Evolutionary conservation across 768 basidiomycete species (phyloP).

Genomic region (Mycena chlorophos): DNA sequence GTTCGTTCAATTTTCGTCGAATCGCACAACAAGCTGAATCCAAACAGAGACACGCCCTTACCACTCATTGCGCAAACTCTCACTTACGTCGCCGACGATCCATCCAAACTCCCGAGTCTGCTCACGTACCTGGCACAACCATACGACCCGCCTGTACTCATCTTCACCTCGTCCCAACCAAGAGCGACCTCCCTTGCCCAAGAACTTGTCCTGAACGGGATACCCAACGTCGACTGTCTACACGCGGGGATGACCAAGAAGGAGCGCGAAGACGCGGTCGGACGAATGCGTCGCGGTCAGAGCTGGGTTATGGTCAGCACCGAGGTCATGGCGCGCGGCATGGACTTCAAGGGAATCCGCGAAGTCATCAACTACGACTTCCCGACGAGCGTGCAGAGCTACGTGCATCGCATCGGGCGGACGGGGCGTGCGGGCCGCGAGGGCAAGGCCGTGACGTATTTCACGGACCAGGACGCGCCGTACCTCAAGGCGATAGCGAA

Average conservation of each 20-base stretch:
- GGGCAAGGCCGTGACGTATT: conserved; percentile 94
- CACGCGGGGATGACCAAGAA: conserved; percentile 89
- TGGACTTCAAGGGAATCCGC: conserved; percentile 85
- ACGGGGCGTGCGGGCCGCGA: conserved; percentile 92
- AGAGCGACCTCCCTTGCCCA: conserved; percentile 78
- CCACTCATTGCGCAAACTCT: conserved; percentile 88
- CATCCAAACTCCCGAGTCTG: conserved; percentile 91
- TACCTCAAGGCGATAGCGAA: conserved; percentile 96
- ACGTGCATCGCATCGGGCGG: conserved; percentile 94
- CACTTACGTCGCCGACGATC: conserved; percentile 89
- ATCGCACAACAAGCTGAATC: conserved; percentile 1
- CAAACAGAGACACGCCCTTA: conserved; percentile 83
- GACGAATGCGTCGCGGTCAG: conserved; percentile 83
- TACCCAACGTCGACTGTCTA: conserved; percentile 82
- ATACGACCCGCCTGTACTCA: conserved; percentile 86
- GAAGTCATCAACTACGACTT: conserved; percentile 98
- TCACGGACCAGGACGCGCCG: conserved; percentile 90
- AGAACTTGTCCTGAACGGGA: conserved; percentile 76
- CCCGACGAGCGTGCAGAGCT: conserved; percentile 92
- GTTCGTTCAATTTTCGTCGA: conserved; percentile 46
- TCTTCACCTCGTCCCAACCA: conserved; percentile 90
- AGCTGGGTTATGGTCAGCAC: conserved; percentile 96
- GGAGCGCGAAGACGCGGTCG: conserved; percentile 83
- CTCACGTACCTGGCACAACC: conserved; percentile 76
- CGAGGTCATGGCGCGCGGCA: conserved; percentile 96